Conservation (phyloP, 1,284 basidiomycete species). For the Ganoderma boninense region DNA sequence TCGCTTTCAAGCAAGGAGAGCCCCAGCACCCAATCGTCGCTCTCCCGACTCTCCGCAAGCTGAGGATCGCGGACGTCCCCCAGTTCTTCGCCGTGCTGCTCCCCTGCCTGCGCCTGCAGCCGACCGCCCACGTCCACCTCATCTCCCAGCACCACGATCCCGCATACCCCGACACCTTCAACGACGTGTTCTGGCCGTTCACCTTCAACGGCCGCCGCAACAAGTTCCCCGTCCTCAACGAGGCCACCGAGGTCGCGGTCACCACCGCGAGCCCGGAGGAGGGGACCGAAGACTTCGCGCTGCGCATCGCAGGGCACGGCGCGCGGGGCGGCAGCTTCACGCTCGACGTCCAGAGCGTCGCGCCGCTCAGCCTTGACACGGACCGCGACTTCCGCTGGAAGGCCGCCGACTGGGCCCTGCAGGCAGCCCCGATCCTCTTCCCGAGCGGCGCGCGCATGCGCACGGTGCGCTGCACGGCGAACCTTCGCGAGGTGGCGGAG, state of each 20-base stretch:
- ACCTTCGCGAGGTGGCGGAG: background rate
- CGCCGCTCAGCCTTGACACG: background rate
- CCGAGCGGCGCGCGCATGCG: background rate
- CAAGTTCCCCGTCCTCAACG: background rate
- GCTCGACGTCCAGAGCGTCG: background rate
- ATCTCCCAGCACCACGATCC: background rate
- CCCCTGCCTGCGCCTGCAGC: background rate
- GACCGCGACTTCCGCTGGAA: background rate
- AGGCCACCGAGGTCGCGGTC: background rate
- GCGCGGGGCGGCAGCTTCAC: background rate
- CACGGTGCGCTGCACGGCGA: background rate
- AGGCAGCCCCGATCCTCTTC: background rate
- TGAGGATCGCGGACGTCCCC: background rate
- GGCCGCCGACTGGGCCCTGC: background rate
- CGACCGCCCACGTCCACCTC: slow-evolving; percentile 1
- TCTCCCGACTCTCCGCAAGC: background rate
- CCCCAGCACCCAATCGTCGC: background rate
- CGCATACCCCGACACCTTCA: background rate
- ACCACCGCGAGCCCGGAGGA: background rate
- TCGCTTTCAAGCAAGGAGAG: background rate
- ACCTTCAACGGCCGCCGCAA: background rate
- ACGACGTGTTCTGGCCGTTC: background rate
- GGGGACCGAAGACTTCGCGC: background rate
- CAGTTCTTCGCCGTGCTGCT: background rate
- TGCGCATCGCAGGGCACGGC: background rate